Evolutionary conservation across 2,329 filamentous ascomycete genomes (phyloP).

Genomic region (Coleophoma cylindrospora): DNA sequence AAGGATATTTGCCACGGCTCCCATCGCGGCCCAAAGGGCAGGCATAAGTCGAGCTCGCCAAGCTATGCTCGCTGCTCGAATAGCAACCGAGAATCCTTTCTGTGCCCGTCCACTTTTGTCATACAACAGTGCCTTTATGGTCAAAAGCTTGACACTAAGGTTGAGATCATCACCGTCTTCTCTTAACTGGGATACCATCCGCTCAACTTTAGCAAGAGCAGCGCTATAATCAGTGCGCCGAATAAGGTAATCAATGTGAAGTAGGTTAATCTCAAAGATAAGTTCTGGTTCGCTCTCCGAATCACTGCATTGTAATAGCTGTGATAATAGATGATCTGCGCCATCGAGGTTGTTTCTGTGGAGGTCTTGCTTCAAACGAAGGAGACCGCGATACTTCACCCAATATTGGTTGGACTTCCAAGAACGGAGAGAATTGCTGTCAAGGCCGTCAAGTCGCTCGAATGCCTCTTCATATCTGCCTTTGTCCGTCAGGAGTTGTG

Average conservation of each 20-base stretch:
- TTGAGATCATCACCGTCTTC: conserved; percentile 55
- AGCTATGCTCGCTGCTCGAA: conserved; percentile 59
- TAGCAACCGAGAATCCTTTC: conserved; percentile 60
- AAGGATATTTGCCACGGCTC: conserved; percentile 50
- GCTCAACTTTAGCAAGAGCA: conserved; percentile 50
- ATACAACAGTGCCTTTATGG: conserved; percentile 56
- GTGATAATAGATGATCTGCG: conserved; percentile 49
- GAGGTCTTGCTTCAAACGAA: conserved; percentile 60
- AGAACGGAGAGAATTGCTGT: conserved; percentile 59
- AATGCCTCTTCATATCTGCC: conserved; percentile 70
- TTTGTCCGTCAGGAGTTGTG: conserved; percentile 58
- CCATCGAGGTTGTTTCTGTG: conserved; percentile 50
- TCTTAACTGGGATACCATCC: conserved; percentile 42
- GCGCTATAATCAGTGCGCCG: conserved; percentile 44
- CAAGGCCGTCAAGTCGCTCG: conserved; percentile 51
- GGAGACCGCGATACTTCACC: conserved; percentile 59
- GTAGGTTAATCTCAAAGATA: conserved; percentile 49
- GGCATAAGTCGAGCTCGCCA: conserved; percentile 54
- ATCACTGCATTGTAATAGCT: conserved; percentile 39
- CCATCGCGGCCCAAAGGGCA: conserved; percentile 56
- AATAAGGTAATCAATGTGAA: conserved; percentile 54
- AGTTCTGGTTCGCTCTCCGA: conserved; percentile 52
- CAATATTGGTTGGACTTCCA: conserved; percentile 76
- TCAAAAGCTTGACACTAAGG: conserved; percentile 54
- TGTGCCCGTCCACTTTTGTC: conserved; percentile 54